phyloP scores from a whole-genome alignment of 148 eudicot genomes.

The Chenopodium album region DNA sequence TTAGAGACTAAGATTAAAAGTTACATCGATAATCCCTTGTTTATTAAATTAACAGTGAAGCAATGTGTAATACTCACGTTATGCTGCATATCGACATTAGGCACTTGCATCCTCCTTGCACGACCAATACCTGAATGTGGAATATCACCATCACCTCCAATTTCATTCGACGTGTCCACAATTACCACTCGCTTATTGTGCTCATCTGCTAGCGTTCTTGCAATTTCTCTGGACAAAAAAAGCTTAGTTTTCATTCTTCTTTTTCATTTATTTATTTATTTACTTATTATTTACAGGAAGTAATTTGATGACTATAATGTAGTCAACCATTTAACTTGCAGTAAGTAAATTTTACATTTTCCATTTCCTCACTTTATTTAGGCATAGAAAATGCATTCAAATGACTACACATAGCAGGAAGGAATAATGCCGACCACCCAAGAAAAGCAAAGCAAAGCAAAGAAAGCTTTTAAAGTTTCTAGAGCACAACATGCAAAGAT shows the following conservation, averaged over 20 bases:
- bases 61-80: slow-evolving; percentile 50
- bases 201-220: slow-evolving; percentile 93
- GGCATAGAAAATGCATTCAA: slow-evolving; percentile 1
- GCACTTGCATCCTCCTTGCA: slow-evolving; percentile 98
- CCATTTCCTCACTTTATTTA: background rate
- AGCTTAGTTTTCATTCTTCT: background rate
- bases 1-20: background rate
- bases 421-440: background rate
- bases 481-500: background rate
- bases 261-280: background rate
- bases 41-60: background rate
- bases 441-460: background rate
- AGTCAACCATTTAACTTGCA: background rate
- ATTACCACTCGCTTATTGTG: slow-evolving; percentile 84
- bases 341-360: background rate
- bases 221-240: slow-evolving; percentile 59
- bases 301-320: background rate
- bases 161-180: slow-evolving; percentile 97
- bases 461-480: background rate
- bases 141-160: slow-evolving; percentile 98
- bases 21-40: background rate
- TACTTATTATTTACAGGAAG: background rate
- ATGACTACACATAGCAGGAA: background rate
- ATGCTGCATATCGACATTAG: slow-evolving; percentile 95
- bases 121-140: slow-evolving; percentile 97